These are phyloP conservation scores for Cucurbita argyrosperma DNA, from an alignment of 306 rosid genomes.

Conservation along the genomic window DNA sequence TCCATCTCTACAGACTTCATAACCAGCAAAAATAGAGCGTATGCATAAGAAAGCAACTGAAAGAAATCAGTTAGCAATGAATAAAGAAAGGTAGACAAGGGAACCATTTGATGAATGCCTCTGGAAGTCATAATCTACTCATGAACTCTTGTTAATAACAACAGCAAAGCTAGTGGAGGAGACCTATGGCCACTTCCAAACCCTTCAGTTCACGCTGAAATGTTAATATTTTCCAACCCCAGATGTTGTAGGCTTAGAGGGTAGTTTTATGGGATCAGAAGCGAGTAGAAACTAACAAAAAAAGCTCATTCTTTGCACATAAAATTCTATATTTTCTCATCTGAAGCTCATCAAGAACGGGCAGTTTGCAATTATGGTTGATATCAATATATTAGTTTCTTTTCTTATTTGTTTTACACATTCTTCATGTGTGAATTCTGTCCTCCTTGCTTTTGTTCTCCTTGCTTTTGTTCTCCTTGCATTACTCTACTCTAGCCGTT, in stretches of 20 bases:
- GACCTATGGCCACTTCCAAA: background rate
- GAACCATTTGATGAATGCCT: background rate
- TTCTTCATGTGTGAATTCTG: background rate
- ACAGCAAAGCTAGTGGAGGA: background rate
- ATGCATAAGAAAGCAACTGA: background rate
- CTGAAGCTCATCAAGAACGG: too few species aligned
- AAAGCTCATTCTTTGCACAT: too few species aligned
- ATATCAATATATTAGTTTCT: background rate
- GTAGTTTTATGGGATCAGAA: background rate
- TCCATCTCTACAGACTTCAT: background rate
- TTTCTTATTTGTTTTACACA: background rate
- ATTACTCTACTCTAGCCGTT: background rate
- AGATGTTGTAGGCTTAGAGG: background rate
- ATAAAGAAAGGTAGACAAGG: background rate
- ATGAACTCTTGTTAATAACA: background rate
- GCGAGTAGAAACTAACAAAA: background rate
- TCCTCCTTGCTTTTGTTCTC: background rate
- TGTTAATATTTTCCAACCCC: background rate
- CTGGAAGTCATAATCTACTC: background rate
- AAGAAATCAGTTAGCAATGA: background rate
- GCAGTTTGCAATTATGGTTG: too few species aligned
- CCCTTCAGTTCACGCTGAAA: background rate
- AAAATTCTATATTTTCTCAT: too few species aligned
- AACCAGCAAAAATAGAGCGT: background rate
- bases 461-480: background rate